A percentile compares a stretch with the other conserved stretches of the same genome.
Evolutionary conservation across 2,329 filamentous ascomycete species (phyloP).

Genomic region (Aspergillus intermedius): DNA sequence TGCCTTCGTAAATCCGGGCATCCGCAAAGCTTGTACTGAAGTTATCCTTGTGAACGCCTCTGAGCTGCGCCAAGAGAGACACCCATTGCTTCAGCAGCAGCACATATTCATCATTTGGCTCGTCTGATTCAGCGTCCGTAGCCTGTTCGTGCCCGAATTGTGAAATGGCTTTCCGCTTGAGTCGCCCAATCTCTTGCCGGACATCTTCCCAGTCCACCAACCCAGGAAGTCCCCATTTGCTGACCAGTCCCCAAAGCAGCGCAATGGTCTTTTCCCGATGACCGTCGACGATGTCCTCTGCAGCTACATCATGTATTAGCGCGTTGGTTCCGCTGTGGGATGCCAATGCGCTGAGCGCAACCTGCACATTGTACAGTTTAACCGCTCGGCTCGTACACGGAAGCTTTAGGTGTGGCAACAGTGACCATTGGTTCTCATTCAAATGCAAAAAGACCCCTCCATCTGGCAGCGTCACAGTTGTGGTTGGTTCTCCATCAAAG

Average conservation of each 20-base stretch:
- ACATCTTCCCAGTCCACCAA: conserved; percentile 53
- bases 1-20: conserved; percentile 47
- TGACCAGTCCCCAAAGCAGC: conserved; percentile 55
- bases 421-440: conserved; percentile 34
- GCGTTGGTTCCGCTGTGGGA: conserved; percentile 35
- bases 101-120: conserved; percentile 23
- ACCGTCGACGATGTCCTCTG: conserved; percentile 57
- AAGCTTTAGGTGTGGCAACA: conserved; percentile 54
- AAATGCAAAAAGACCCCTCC: conserved; percentile 29
- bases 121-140: conserved; percentile 17
- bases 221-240: conserved; percentile 48
- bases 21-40: conserved; percentile 55
- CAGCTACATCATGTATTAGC: conserved; percentile 40
- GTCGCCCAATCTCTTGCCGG: conserved; percentile 44
- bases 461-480: conserved; percentile 42
- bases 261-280: conserved; percentile 59
- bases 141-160: conserved; percentile 12
- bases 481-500: conserved; percentile 29
- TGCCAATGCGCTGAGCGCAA: conserved; percentile 50
- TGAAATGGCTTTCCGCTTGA: conserved; percentile 25
- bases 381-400: conserved; percentile 50
- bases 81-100: conserved; percentile 53
- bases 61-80: conserved; percentile 42
- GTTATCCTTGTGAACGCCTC: conserved; percentile 45
- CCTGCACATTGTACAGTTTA: conserved; percentile 54